Evolutionary conservation across 768 basidiomycete species (phyloP), one percentile per base, ranked within the genome.

Genomic region (Ephemerocybe angulata): DNA sequence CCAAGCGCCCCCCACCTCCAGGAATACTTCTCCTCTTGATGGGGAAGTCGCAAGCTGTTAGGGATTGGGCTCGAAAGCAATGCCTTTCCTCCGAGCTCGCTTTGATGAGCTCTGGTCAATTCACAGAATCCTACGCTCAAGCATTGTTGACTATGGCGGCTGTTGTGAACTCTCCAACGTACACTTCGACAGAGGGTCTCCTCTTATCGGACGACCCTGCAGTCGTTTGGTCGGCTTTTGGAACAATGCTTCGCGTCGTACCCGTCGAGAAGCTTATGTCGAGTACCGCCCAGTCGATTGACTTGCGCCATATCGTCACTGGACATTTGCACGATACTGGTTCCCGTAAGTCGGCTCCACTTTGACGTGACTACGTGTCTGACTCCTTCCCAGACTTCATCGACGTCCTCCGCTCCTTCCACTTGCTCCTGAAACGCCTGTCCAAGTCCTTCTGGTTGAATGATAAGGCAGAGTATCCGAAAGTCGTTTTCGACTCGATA

Each of bases 401-500:
- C 19, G 72, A 78, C 56, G 75, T 88, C 55, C 72, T 87, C 38
- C 77, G 71, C 59, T 84, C 77, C 54, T 83, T 89, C 57, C 68
- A 80, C 10, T 68, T 84, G 42, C 73, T 92, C 28, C 67, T 89
- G 30, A 79, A 82, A 57, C 80, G 85, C 22, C 64, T 87, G 49
- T 77, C 76, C 0, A 60, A 69, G 2, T 63, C 74, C 11, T 66
- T 93, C 13, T 98, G 96, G 95, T 66, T 74, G 19, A 81, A 78
- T 27, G 86, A 90, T 59, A 79, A 80, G 1, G 74, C 82, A 4
- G 86, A 90, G 62, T 90, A 86, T 63, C 87, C 93, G 2, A 81
- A 85, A 60, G 78, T 88, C 31, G 79, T 93, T 6, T 87, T 96
- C 62, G 91, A 90, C 63, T 80, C 86, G 13, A 80, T 98, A 63